These are phyloP conservation scores for Ophidiomyces ophidiicola DNA, from an alignment of 2,329 filamentous ascomycete genomes.

Conservation along the genomic window DNA sequence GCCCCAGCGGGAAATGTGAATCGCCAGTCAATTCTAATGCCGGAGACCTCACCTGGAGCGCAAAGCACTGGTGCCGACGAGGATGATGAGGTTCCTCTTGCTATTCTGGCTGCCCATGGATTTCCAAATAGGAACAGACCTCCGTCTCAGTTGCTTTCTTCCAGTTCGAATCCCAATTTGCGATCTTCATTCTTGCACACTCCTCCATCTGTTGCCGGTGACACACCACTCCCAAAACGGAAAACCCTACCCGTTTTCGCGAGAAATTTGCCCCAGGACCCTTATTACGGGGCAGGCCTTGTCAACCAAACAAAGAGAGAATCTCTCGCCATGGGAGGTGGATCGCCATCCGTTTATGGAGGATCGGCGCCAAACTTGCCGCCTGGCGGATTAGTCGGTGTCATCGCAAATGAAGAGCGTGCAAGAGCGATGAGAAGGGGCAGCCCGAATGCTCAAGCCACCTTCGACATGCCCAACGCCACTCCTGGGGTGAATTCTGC, in stretches of 20 bases:
- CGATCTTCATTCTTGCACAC: constrained; percentile 44
- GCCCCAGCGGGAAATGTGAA: constrained; percentile 41
- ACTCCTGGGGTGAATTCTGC: constrained; percentile 3
- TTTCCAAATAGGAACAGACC: constrained; percentile 70
- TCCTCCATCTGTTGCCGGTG: constrained; percentile 47
- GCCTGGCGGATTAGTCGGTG: constrained; percentile 70
- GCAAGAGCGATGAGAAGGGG: constrained; percentile 65
- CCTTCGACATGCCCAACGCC: constrained; percentile 8
- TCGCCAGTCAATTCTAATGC: constrained; percentile 24
- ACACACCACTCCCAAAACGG: constrained; percentile 35
- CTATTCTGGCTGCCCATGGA: constrained; percentile 75
- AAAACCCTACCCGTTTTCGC: constrained; percentile 67
- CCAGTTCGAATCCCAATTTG: constrained; percentile 60
- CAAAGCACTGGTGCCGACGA: constrained; percentile 49
- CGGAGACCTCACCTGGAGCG: constrained; percentile 21
- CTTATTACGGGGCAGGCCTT: constrained; percentile 67
- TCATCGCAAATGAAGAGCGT: constrained; percentile 76
- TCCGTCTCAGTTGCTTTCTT: constrained; percentile 52
- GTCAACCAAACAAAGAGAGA: constrained; percentile 62
- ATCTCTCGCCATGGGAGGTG: constrained; percentile 57
- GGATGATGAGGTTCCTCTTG: constrained; percentile 78
- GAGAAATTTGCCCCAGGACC: constrained; percentile 67
- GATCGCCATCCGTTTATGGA: constrained; percentile 34
- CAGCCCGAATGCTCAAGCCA: constrained; percentile 54
- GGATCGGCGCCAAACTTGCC: constrained; percentile 38